A percentile compares a stretch with the other conserved stretches of the same genome.
These are phyloP conservation scores for Penicillium griseofulvum DNA, from an alignment of 2,329 filamentous ascomycete species.

Conservation along the genomic window DNA sequence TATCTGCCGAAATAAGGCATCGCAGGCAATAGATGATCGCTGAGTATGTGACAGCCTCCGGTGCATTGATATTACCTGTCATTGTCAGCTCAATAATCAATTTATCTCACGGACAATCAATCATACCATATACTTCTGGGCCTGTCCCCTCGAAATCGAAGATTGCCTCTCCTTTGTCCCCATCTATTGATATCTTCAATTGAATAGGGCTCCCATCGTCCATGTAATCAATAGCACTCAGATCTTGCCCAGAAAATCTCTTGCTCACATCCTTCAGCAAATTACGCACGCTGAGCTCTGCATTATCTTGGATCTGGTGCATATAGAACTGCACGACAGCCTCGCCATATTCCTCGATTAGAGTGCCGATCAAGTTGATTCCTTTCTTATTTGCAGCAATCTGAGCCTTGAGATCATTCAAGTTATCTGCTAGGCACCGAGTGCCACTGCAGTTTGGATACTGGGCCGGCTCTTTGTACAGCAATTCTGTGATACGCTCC, in stretches of 20 bases:
- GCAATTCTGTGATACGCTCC: conserved; percentile 63
- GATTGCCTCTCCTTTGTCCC: conserved; percentile 63
- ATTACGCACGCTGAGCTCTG: conserved; percentile 67
- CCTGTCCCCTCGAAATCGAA: conserved; percentile 79
- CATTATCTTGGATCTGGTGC: conserved; percentile 73
- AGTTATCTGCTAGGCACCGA: conserved; percentile 71
- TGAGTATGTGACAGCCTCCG: conserved; percentile 72
- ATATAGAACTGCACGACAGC: conserved; percentile 75
- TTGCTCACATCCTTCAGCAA: conserved; percentile 66
- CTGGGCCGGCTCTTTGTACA: conserved; percentile 68
- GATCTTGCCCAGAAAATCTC: conserved; percentile 60
- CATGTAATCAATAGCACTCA: conserved; percentile 73
- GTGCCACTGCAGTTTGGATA: conserved; percentile 73
- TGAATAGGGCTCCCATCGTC: conserved; percentile 78
- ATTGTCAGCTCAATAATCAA: neutral
- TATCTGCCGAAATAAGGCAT: conserved; percentile 71
- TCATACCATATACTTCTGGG: conserved; percentile 56
- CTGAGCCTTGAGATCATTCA: conserved; percentile 79
- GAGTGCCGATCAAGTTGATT: conserved; percentile 66
- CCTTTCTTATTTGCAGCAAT: conserved; percentile 80
- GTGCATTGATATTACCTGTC: conserved; percentile 70
- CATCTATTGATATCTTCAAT: conserved; percentile 69
- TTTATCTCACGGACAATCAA: neutral
- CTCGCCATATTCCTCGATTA: conserved; percentile 71
- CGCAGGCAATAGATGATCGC: conserved; percentile 80